phyloP scores from a whole-genome alignment of 2,329 filamentous ascomycete genomes.

The Colletotrichum phormii region DNA sequence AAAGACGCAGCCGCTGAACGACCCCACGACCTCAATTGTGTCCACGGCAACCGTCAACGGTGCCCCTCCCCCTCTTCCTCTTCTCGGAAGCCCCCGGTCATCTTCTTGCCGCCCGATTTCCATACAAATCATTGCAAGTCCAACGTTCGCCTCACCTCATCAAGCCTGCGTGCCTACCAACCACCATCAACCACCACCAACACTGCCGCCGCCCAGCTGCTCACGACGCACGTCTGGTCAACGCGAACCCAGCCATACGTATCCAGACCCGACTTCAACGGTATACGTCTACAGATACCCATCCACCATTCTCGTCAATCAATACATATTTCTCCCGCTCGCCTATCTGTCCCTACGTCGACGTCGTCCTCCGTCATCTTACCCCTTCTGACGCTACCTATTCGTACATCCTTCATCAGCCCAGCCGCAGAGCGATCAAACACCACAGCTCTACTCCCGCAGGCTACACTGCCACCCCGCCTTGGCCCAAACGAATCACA shows the following conservation, averaged over 20 bases:
- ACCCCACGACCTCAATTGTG: constrained; percentile 14
- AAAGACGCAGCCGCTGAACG: constrained; percentile 5
- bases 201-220: background rate
- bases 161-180: background rate
- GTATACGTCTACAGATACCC: background rate
- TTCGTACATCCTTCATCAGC: constrained; percentile 2
- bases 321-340: constrained; percentile 1
- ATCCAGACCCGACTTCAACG: background rate
- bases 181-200: background rate
- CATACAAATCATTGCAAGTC: constrained; percentile 21
- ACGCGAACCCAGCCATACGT: constrained; percentile 12
- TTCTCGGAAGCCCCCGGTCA: constrained; percentile 21
- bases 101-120: constrained; percentile 28
- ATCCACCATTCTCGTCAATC: background rate
- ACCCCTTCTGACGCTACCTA: constrained; percentile 3
- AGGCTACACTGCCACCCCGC: constrained; percentile 18
- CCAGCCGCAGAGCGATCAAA: constrained; percentile 12
- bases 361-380: constrained; percentile 9
- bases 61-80: constrained; percentile 19
- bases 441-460: constrained; percentile 5
- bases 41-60: constrained; percentile 27
- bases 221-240: constrained; percentile 8
- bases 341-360: constrained; percentile 4
- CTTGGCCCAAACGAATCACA: constrained; percentile 12
- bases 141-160: constrained; percentile 13